Base-by-base conservation (phyloP, 768 basidiomycete genomes). In the Termitomyces sp. region DNA sequence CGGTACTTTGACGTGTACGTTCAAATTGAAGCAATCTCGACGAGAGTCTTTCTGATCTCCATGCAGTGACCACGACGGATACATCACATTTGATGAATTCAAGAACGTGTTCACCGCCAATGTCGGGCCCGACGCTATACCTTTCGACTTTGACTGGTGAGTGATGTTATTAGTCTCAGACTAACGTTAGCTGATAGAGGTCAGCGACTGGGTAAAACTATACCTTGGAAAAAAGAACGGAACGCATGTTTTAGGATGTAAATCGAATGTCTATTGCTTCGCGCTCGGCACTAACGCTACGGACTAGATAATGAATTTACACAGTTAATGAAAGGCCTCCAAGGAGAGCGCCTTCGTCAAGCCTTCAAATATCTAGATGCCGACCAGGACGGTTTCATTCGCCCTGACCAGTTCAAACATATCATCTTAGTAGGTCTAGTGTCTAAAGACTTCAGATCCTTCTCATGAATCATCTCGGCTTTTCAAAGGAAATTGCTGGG, bases 301-400 rank as follows among this genome's bases (percentile, higher is more conserved):
- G 9, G 56, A 53, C 9, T 67, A 94, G 91, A 96, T 78, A 91
- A 91, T 72, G 96, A 98, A 75, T 98, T 98, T 77, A 97, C 95
- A 35, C 96, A 98, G 77, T 78, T 98, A 62, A 97, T 99, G 94
- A 98, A 98, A 76, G 96, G 95, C 46, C 84, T 98, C 59, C 97
- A 98, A 78, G 97, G 96, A 70, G 97, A 99, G 76, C 89, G 97
- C 36, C 80, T 99, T 58, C 91, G 97, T 63, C 97, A 99, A 76
- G 91, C 95, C 28, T 99, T 98, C 81, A 91, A 87, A 77, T 86
- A 88, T 75, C 82, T 98, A 71, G 96, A 98, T 75, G 77, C 81
- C 53, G 90, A 96, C 70, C 86, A 91, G 70, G 92, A 96, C 70
- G 97, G 97, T 49, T 94, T 96, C 77, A 98, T 99, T 75, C 81